Evolutionary conservation across 192 early-diverging fungal species (phyloP), one percentile per base, ranked within the genome.

Genomic region (Entomortierella beljakovae): DNA sequence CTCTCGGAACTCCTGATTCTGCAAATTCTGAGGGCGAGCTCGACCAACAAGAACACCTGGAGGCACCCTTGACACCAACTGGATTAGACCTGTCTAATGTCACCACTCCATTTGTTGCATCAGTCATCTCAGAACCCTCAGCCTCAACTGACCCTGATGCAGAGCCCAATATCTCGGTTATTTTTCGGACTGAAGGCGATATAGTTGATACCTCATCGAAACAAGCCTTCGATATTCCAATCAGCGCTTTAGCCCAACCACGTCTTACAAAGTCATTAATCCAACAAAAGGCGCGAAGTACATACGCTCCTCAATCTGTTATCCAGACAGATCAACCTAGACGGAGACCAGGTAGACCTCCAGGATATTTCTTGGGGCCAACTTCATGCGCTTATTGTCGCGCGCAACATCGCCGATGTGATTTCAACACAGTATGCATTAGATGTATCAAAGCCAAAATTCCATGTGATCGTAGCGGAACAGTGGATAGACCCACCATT

Each of bases 371-470:
- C 31, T 40, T 79, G 10, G 75, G 75, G 15, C 75, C 75, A 6
- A 79, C 67, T 29, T 79, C 75, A 1, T 79, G 75, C 28, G 75
- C 75, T 8, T 64, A 59, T 20, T 79, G 75, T 34, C 64, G 75
- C 20, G 49, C 60, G 28, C 66, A 69, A 60, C 75, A 79, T 23
- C 75, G 75, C 20, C 67, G 68, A 28, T 79, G 75, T 33, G 75
- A 79, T 42, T 79, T 64, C 23, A 79, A 79, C 33, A 62, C 60
- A 2, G 62, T 79, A 22, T 79, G 75, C 48, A 48, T 38, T 20
- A 60, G 75, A 2, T 79, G 75, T 57, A 53, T 61, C 56, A 79
- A 79, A 52, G 75, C 75, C 10, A 79, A 79, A 28, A 79, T 79
- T 22, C 75, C 67, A 23, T 79, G 75, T 26, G 75, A 79, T 29